Base-by-base conservation (phyloP, 2,329 filamentous ascomycete genomes). In the Pestalotiopsis fici region DNA sequence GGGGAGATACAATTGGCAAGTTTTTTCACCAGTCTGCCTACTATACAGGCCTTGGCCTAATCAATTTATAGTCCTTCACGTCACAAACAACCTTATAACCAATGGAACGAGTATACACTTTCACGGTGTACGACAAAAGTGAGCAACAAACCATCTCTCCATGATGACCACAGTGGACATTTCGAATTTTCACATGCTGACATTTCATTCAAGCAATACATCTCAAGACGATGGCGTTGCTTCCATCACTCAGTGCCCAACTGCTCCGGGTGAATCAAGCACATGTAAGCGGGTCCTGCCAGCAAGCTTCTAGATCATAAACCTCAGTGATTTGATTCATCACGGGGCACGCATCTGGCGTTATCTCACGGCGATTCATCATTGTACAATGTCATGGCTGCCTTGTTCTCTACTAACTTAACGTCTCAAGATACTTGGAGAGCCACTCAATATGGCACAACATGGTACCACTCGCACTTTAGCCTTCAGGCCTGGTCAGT, bases 21-120 rank as follows among this genome's bases (percentile, higher is more conserved):
- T 66, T 31, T 65, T 13, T 21, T 31, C 21, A 21, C 4, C 25
- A 21, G 11, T 11, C 9, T 50, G 37, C 25, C 25, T 13, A 3
- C 23, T 15, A 27, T 21, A 61, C 56, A 43, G 4, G 35, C 2
- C 31, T 37, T 18, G 57, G 66, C 9, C 66, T 69, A 13, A 67
- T 56, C 28, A 35, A 5, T 74, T 76, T 28, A 81, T 71, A 27
- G 74, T 78, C n/a, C 76, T 89, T 13, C 85, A 85, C 64, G 83
- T 91, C 6, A 85, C 79, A 39, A 91, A 90, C 74, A 74, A 74
- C 1, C 67, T 83, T 43, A 57, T 69, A 71, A 80, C 82, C 69
- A 91, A 91, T 69, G 88, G 88, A 37, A 90, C 88, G 7, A 83
- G 83, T 9, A 85, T 91, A 21, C 89, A 91, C 73, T 91, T 84